phyloP scores from a whole-genome alignment of 108 stramenopile genomes.

The Schizochytrium sp. region DNA sequence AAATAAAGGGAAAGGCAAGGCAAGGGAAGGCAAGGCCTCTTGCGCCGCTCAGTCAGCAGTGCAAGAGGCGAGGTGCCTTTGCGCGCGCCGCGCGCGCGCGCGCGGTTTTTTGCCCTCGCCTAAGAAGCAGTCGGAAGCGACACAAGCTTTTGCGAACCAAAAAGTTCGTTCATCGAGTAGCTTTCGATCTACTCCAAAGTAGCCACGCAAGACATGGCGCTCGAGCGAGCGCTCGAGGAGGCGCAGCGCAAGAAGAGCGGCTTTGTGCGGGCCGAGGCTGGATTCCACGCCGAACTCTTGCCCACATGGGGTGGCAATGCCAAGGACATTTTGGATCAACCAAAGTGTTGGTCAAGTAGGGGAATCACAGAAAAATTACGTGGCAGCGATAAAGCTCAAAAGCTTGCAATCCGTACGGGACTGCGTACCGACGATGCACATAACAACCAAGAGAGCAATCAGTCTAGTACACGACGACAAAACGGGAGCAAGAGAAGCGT shows the following conservation, averaged over 20 bases:
- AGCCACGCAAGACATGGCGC: too few species aligned
- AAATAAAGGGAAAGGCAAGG: too few species aligned
- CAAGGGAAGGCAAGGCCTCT: too few species aligned
- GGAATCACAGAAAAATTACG: background rate
- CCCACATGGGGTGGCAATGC: conserved; percentile 1
- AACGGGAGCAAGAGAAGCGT: background rate
- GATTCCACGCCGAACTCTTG: background rate
- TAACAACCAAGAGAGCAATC: background rate
- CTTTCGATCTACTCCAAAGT: too few species aligned
- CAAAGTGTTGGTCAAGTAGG: background rate
- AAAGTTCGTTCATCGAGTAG: too few species aligned
- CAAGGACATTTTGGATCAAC: background rate
- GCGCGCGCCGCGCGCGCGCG: too few species aligned
- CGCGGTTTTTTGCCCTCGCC: too few species aligned
- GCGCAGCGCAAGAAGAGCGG: background rate
- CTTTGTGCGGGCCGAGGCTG: background rate
- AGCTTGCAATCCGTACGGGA: background rate
- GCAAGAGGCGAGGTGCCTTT: too few species aligned
- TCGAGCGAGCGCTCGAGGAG: background rate
- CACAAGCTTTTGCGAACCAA: too few species aligned
- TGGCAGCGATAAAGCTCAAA: background rate
- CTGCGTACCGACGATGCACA: background rate
- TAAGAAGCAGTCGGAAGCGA: too few species aligned
- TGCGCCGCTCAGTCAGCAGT: too few species aligned
- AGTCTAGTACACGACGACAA: background rate